phyloP scores from a whole-genome alignment of 495 filamentous ascomycete genomes.

The Penicillium goetzii region DNA sequence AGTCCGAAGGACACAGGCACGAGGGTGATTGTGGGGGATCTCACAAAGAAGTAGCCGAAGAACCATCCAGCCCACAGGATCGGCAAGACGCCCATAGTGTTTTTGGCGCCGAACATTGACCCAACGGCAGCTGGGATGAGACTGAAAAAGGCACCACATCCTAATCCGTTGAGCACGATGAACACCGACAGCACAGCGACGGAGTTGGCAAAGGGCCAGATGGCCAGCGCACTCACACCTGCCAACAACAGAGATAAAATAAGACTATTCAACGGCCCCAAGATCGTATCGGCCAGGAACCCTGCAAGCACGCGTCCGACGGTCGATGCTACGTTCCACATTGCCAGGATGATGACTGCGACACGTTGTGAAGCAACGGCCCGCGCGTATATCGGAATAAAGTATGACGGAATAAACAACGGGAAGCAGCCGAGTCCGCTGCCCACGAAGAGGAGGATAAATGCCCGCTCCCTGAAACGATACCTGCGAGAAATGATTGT shows the following conservation, averaged over 20 bases:
- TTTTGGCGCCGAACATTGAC: constrained; percentile 18
- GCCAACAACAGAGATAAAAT: constrained; percentile 14
- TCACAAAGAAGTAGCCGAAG: constrained; percentile 22
- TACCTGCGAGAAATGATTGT: not conserved
- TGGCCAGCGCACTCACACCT: constrained; percentile 12
- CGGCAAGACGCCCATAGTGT: constrained; percentile 16
- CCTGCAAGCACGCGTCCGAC: constrained; percentile 13
- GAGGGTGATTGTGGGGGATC: not conserved
- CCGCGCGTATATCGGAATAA: constrained; percentile 17
- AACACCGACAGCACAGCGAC: constrained; percentile 16
- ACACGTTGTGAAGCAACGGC: constrained; percentile 14
- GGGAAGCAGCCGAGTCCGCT: constrained; percentile 19
- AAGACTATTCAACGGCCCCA: constrained; percentile 19
- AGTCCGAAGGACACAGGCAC: not conserved
- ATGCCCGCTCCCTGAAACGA: constrained; percentile 16
- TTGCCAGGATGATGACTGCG: constrained; percentile 18
- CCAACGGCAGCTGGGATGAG: constrained; percentile 16
- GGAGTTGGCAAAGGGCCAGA: constrained; percentile 17
- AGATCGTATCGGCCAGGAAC: constrained; percentile 9
- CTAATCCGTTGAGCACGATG: constrained; percentile 16
- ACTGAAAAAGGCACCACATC: constrained; percentile 21
- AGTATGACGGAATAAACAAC: constrained; percentile 17
- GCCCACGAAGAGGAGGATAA: constrained; percentile 15
- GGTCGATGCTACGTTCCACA: constrained; percentile 19
- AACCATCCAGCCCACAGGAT: constrained; percentile 21